phyloP scores from a whole-genome alignment of 1,284 basidiomycete species.

The Cerioporus squamosus region DNA sequence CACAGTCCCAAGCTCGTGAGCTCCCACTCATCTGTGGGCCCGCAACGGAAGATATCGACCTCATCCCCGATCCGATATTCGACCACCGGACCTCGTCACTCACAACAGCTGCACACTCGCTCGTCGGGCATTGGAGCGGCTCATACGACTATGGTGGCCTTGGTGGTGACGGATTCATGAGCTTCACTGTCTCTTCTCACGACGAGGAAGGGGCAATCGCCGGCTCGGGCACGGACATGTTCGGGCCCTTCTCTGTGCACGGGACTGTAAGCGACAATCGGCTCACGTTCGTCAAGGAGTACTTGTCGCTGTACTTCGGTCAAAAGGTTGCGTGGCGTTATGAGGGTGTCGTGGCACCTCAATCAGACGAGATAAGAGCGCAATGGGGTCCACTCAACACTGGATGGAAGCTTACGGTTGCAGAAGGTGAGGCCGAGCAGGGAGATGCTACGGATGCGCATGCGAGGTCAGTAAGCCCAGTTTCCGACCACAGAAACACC shows the following conservation, averaged over 20 bases:
- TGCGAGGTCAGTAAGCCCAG: no score
- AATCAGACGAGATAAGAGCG: neutral
- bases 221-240: slow-evolving; percentile 1
- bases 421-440: no score
- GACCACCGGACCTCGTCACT: neutral
- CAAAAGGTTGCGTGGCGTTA: neutral
- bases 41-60: neutral
- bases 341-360: neutral
- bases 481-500: no score
- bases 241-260: neutral
- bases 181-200: slow-evolving; percentile 1
- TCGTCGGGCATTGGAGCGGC: slow-evolving; percentile 13
- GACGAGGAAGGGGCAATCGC: neutral
- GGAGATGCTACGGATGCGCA: no score
- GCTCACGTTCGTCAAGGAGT: neutral
- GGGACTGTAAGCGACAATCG: neutral
- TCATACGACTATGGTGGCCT: neutral
- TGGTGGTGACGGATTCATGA: neutral
- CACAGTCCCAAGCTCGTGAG: neutral
- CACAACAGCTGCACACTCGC: neutral
- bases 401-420: neutral
- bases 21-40: neutral
- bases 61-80: neutral
- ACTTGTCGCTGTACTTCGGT: neutral
- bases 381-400: neutral